Base-by-base conservation (phyloP, 2,329 filamentous ascomycete genomes). In the Colletotrichum viniferum region DNA sequence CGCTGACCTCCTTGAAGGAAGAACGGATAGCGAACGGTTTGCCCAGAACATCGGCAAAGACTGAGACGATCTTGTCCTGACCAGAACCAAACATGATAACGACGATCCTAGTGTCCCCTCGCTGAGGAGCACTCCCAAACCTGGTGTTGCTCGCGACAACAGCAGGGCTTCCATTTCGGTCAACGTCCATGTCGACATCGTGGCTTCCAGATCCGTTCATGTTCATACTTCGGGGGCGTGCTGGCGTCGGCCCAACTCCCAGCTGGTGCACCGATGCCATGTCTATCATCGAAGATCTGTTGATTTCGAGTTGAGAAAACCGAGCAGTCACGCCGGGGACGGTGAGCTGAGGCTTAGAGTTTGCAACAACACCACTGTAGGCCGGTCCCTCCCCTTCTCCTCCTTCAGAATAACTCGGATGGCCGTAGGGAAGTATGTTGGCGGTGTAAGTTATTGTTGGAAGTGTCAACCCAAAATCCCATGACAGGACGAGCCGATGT, bases 21-120 rank as follows among this genome's bases (percentile, higher is more conserved):
- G 86, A 83, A 69, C 90, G 90, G 58, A 93, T 86, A 74, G 89
- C 90, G 84, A 90, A 93, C 24, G 93, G 90, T 82, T 96, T 95
- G 16, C 95, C 95, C 56, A 97, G 85, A 9, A 96, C 93, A 80
- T 96, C 94, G 30, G 95, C 94, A 79, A 96, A 94, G 38, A 94
- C 86, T 26, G 91, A 90, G 32, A 96, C 92, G 77, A 97, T 94
- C 55, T 90, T 89, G 75, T 96, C 93, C 82, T 96, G 94, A 21
- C 91, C 93, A 26, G 87, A 87, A 13, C 93, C 92, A 82, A 93
- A 95, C 21, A 96, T 84, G 75, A 97, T 91, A 38, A 92, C 89
- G 32, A 91, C 90, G 64, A 90, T 91, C 71, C 91, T 87, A 10
- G 86, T 86, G 78, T 93, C 91, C 30, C 91, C 91, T 48, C 82